Percentiles rank a stretch among this genome's conserved stretches.
Evolutionary conservation across 306 rosid species (phyloP).

Genomic region (Aeschynomene evenia): DNA sequence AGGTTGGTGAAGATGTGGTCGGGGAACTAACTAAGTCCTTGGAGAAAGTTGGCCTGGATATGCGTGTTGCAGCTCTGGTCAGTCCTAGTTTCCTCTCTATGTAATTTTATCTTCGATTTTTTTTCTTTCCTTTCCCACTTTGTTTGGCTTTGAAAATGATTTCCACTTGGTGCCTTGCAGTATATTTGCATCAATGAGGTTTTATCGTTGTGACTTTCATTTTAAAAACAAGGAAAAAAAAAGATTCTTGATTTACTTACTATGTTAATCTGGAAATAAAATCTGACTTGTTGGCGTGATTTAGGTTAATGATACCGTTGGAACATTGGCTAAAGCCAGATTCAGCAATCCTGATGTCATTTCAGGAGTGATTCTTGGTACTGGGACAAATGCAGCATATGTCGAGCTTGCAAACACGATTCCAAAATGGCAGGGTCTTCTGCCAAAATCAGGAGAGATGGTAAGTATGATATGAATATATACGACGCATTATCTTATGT

Average conservation of each 20-base stretch:
- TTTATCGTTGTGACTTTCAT: neutral
- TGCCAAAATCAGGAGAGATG: constrained; percentile 91
- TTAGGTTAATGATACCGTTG: constrained; percentile 96
- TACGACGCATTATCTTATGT: neutral
- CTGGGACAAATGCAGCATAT: constrained; percentile 99
- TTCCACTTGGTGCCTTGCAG: constrained; percentile 17
- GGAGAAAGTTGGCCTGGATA: constrained; percentile 76
- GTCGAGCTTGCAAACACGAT: constrained; percentile 83
- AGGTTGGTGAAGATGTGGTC: constrained; percentile 97
- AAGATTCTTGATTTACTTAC: neutral
- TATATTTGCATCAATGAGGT: constrained; percentile 9
- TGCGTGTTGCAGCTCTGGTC: constrained; percentile 92
- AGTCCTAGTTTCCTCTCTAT: constrained; percentile 37
- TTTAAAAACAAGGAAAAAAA: neutral
- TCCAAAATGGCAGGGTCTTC: constrained; percentile 91
- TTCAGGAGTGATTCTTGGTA: constrained; percentile 93
- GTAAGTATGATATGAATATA: constrained; percentile 42
- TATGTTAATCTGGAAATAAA: neutral
- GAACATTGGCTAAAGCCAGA: constrained; percentile 90
- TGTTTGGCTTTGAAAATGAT: constrained; percentile 8
- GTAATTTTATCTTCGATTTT: neutral
- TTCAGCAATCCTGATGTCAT: constrained; percentile 69
- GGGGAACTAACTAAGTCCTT: constrained; percentile 68
- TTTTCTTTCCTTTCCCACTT: neutral
- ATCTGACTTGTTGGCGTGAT: constrained; percentile 33